Evolutionary conservation across 2,329 filamentous ascomycete species (phyloP), one percentile per base, ranked within the genome.

Genomic region (Lachnellula cervina): DNA sequence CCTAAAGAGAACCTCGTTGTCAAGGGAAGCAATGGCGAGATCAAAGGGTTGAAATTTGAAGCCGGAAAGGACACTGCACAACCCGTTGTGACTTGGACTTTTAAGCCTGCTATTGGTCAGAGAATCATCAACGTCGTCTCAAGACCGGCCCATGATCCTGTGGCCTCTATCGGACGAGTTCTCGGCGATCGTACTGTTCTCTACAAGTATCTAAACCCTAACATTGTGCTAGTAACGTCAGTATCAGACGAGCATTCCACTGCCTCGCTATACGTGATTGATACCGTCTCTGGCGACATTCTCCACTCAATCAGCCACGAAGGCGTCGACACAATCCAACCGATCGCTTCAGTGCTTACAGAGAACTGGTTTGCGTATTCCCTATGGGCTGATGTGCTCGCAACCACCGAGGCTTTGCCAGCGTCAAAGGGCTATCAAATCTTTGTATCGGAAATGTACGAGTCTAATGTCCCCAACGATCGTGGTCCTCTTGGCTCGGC

Each of bases 331-430:
- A 77, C 82, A 1, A 77, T 74, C 48, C 87, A 91, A 68, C 80
- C 86, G 0, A 87, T 96, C 58, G 78, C 88, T 21, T 90, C 91
- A 43, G 82, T 84, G 25, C 78, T 97, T 51, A 88, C 91, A 0
- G 94, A 99, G 76, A 97, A 99, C 73, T 97, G 93, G 91, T 92
- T 95, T 68, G 81, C 86, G 6, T 97, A 96, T 75, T 88, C 90
- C 7, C 89, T 92, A 71, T 87, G 82, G 65, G 81, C 80, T 37
- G 74, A 69, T 51, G 86, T 86, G 68, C 72, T 75, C 3, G 86
- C 85, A 3, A 77, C 86, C 34, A 73, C 77, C 44, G 81, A 85
- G 59, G 74, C 74, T 3, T 73, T 77, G n/a, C 77, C 80, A 54
- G 71, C 76, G 4, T 81, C 92, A 57, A 90, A 90, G 71, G 92